A percentile compares a stretch with the other conserved stretches of the same genome.
These are phyloP conservation scores for Clathrus columnatus DNA, from an alignment of 768 basidiomycete genomes.

Conservation along the genomic window DNA sequence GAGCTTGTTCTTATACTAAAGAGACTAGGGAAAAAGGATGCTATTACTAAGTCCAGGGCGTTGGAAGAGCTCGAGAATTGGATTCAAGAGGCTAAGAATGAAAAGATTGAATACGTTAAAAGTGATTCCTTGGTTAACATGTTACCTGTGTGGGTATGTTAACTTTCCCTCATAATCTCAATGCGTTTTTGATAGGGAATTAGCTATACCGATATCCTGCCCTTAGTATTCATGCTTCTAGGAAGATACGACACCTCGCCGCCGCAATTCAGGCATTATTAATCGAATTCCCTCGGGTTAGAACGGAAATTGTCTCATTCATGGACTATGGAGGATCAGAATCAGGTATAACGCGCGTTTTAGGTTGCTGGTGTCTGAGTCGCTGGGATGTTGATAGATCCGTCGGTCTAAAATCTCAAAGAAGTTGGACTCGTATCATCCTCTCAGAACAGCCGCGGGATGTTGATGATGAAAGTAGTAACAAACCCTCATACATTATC, in stretches of 20 bases:
- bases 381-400: constrained; percentile 63
- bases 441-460: neutral
- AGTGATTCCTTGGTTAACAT: constrained; percentile 41
- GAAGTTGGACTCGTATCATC: constrained; percentile 43
- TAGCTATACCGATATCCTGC: constrained; percentile 84
- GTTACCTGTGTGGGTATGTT: constrained; percentile 86
- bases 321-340: constrained; percentile 38
- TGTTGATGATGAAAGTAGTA: neutral
- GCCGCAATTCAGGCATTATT: constrained; percentile 57
- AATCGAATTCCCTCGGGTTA: constrained; percentile 40
- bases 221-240: constrained; percentile 70
- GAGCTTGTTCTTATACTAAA: constrained; percentile 78
- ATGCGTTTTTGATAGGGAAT: neutral
- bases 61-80: constrained; percentile 76
- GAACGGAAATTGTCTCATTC: constrained; percentile 42
- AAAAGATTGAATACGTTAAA: constrained; percentile 32
- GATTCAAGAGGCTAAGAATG: constrained; percentile 45
- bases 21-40: constrained; percentile 82
- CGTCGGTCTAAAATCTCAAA: constrained; percentile 41
- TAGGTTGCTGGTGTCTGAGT: constrained; percentile 68
- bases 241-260: constrained; percentile 58
- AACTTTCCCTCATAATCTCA: constrained; percentile 4
- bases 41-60: constrained; percentile 73
- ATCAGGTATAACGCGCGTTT: constrained; percentile 44
- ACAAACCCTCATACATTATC: constrained; percentile 18